These are phyloP conservation scores for Pyrus hybrid DNA, from an alignment of 331 rosid species.

Conservation along the genomic window DNA sequence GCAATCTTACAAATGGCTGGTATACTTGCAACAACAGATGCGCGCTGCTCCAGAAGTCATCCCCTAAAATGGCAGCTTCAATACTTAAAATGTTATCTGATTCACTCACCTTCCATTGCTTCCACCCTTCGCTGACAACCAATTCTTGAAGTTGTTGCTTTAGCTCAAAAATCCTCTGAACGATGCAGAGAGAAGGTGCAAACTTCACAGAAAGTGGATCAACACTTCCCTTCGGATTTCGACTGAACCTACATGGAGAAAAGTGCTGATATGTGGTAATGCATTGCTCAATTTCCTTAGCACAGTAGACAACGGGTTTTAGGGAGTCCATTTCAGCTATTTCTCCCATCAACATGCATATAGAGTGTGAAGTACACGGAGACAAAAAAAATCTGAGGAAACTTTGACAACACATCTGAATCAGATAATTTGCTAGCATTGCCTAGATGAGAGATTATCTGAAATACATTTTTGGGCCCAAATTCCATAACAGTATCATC, in stretches of 20 bases:
- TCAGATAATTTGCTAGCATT: slow-evolving; percentile 21
- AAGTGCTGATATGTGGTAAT: slow-evolving; percentile 27
- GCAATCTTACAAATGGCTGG: slow-evolving; percentile 39
- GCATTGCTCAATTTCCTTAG: slow-evolving; percentile 43
- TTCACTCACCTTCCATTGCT: slow-evolving; percentile 39
- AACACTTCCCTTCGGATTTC: slow-evolving; percentile 20
- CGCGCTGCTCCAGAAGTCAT: slow-evolving; percentile 42
- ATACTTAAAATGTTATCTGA: slow-evolving; percentile 21
- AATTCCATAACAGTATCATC: slow-evolving; percentile 26
- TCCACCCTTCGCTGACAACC: slow-evolving; percentile 43
- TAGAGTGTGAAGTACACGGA: slow-evolving; percentile 40
- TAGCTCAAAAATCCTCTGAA: slow-evolving; percentile 34
- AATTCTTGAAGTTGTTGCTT: slow-evolving; percentile 33
- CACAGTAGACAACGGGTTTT: slow-evolving; percentile 33
- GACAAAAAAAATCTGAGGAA: slow-evolving; percentile 45
- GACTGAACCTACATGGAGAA: slow-evolving; percentile 20
- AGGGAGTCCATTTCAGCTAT: slow-evolving; percentile 43
- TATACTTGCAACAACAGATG: slow-evolving; percentile 27
- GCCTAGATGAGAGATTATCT: slow-evolving; percentile 42
- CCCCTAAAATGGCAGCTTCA: slow-evolving; percentile 40
- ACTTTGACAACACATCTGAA: slow-evolving; percentile 29
- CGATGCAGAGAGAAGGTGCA: slow-evolving; percentile 33
- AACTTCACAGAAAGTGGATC: slow-evolving; percentile 24
- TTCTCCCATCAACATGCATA: slow-evolving; percentile 45
- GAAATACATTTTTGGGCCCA: slow-evolving; percentile 44